phyloP scores from a whole-genome alignment of 192 early-diverging fungal species.

The Helicostylum pulchrum region DNA sequence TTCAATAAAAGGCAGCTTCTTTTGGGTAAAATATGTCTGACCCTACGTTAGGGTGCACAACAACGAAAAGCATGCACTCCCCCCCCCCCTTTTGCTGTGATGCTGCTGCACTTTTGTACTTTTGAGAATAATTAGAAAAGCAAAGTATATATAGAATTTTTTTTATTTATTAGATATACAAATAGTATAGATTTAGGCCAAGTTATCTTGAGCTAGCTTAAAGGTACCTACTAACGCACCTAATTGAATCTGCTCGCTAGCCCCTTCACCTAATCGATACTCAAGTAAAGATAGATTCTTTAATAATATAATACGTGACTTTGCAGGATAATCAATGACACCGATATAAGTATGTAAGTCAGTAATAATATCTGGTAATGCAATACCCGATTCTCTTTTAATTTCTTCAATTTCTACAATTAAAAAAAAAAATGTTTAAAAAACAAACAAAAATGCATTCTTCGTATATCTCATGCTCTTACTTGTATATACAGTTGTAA shows the following conservation, averaged over 20 bases:
- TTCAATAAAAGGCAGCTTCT: too few species aligned
- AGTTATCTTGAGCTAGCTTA: slow-evolving; percentile 50
- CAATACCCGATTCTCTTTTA: slow-evolving; percentile 82
- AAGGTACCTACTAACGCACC: slow-evolving; percentile 86
- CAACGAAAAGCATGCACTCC: too few species aligned
- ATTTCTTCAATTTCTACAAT: slow-evolving; percentile 66
- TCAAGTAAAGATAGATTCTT: slow-evolving; percentile 88
- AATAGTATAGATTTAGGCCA: too few species aligned
- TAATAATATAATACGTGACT: slow-evolving; percentile 66
- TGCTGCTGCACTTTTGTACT: too few species aligned
- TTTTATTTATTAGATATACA: too few species aligned
- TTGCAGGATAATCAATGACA: slow-evolving; percentile 69
- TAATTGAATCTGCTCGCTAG: slow-evolving; percentile 86
- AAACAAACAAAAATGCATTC: background rate
- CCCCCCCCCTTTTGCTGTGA: too few species aligned
- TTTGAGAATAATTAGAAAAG: too few species aligned
- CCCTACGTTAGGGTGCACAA: too few species aligned
- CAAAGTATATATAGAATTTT: too few species aligned
- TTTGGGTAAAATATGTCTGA: too few species aligned
- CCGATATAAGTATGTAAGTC: slow-evolving; percentile 68
- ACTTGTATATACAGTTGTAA: slow-evolving; percentile 69
- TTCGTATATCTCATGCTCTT: too few species aligned
- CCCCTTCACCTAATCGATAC: slow-evolving; percentile 82
- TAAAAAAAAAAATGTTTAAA: background rate
- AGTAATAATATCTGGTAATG: slow-evolving; percentile 86